Conservation (phyloP, 1,284 basidiomycete genomes). For the Pseudomicrostroma phylloplanum region DNA sequence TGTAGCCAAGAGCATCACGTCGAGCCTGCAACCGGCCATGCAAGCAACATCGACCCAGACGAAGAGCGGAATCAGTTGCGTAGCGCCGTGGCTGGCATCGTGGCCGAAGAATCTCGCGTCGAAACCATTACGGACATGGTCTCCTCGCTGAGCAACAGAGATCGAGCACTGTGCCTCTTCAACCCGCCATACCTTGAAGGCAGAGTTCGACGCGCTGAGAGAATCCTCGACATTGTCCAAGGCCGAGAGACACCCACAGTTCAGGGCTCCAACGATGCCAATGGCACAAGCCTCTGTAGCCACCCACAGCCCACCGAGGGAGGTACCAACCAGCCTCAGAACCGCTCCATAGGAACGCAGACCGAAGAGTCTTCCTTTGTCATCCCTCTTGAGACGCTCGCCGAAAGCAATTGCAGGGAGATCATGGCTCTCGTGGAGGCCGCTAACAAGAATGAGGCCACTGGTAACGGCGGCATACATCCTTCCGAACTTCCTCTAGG, state of each 20-base stretch:
- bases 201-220: slow-evolving; percentile 74
- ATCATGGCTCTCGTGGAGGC: slow-evolving; percentile 61
- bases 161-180: slow-evolving; percentile 81
- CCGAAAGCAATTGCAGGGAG: slow-evolving; percentile 50
- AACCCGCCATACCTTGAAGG: slow-evolving; percentile 69
- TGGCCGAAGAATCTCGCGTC: slow-evolving; percentile 24
- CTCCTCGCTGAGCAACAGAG: slow-evolving; percentile 75
- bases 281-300: slow-evolving; percentile 15
- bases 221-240: slow-evolving; percentile 57
- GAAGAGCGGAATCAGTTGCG: slow-evolving; percentile 62
- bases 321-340: background rate
- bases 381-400: slow-evolving; percentile 54
- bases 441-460: slow-evolving; percentile 43
- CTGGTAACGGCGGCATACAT: slow-evolving; percentile 40
- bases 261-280: slow-evolving; percentile 52
- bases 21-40: slow-evolving; percentile 15
- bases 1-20: background rate
- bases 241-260: slow-evolving; percentile 38
- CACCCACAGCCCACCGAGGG: slow-evolving; percentile 1
- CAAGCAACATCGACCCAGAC: background rate
- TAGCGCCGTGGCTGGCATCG: slow-evolving; percentile 53
- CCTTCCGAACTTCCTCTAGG: slow-evolving; percentile 59
- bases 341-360: slow-evolving; percentile 7
- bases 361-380: slow-evolving; percentile 56
- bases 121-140: slow-evolving; percentile 62